phyloP scores from a whole-genome alignment of 257 asterid species.

The Solanum dulcamara region DNA sequence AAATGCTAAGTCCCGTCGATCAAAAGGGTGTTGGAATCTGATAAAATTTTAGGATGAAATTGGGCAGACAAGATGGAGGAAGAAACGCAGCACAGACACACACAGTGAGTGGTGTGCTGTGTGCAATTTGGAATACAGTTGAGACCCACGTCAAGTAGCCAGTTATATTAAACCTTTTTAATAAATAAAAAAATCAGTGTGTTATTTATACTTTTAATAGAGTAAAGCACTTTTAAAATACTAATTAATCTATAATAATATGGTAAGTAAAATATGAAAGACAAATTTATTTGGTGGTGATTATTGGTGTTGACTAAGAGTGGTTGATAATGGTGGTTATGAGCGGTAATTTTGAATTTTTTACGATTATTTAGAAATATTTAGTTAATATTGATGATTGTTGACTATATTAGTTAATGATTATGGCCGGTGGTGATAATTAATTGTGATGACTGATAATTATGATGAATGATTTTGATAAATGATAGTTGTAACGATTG shows the following conservation, averaged over 20 bases:
- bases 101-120: neutral
- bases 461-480: neutral
- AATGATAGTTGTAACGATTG: neutral
- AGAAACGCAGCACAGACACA: neutral
- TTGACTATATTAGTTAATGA: neutral
- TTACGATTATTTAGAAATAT: too few relatives aligned
- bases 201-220: neutral
- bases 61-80: neutral
- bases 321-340: neutral
- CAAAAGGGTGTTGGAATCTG: neutral
- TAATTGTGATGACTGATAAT: too few relatives aligned
- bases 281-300: neutral
- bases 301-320: neutral
- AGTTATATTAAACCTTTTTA: neutral
- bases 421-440: too few relatives aligned
- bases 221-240: too few relatives aligned
- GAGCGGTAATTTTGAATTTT: too few relatives aligned
- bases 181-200: neutral
- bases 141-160: neutral
- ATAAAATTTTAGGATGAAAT: neutral
- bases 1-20: neutral
- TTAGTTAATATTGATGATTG: too few relatives aligned
- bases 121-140: neutral
- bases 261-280: too few relatives aligned
- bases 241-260: neutral